Evolutionary conservation across 1,139 yeast genomes (phyloP).

Genomic region (Geotrichum carabidarum): DNA sequence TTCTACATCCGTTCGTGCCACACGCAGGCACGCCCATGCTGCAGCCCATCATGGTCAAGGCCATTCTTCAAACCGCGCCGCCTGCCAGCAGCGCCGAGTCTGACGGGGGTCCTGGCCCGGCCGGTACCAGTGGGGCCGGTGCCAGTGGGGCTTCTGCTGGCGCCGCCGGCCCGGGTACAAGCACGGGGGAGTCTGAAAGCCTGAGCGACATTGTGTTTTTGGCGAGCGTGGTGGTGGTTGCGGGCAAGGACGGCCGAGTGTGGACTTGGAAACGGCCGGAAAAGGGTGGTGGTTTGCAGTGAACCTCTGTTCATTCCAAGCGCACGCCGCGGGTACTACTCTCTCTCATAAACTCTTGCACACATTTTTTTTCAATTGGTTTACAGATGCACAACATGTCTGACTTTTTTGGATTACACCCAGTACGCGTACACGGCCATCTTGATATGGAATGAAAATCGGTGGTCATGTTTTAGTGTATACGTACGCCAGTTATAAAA

Average conservation of each 20-base stretch:
- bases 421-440: too few species aligned
- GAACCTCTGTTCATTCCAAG: background rate
- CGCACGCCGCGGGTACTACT: too few species aligned
- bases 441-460: too few species aligned
- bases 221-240: constrained; percentile 13
- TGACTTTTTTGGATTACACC: too few species aligned
- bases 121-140: too few species aligned
- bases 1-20: constrained; percentile 12
- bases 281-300: background rate
- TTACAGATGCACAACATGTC: too few species aligned
- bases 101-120: too few species aligned
- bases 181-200: constrained; percentile 5
- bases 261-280: constrained; percentile 19
- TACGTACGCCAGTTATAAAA: too few species aligned
- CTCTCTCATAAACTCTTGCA: too few species aligned
- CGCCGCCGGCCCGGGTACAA: background rate
- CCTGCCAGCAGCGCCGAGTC: too few species aligned
- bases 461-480: too few species aligned
- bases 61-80: constrained; percentile 1
- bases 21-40: constrained; percentile 5
- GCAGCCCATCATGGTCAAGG: constrained; percentile 4
- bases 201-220: constrained; percentile 17
- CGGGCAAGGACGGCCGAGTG: constrained; percentile 18
- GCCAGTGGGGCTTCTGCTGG: background rate
- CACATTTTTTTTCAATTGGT: too few species aligned